These are phyloP conservation scores for Biscogniauxia marginata DNA, from an alignment of 2,329 filamentous ascomycete genomes.

Conservation along the genomic window DNA sequence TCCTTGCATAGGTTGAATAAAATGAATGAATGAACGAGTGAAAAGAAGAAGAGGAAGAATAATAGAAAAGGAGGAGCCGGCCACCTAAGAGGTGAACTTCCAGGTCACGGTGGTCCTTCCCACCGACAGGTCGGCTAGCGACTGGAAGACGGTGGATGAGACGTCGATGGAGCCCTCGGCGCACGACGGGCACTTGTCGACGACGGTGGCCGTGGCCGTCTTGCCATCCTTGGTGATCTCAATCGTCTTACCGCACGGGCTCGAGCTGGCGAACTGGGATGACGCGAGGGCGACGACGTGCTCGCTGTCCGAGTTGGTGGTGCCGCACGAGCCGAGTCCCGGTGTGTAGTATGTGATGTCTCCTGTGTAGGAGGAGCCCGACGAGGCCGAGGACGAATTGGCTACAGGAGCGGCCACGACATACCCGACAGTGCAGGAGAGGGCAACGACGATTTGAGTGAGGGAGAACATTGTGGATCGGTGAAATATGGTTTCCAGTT, in stretches of 20 bases:
- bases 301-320: constrained; percentile 23
- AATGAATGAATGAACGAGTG: not conserved
- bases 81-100: constrained; percentile 6
- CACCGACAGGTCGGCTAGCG: constrained; percentile 20
- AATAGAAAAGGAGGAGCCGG: not conserved
- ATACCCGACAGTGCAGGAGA: constrained; percentile 16
- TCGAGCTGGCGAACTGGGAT: constrained; percentile 20
- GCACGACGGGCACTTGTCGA: constrained; percentile 33
- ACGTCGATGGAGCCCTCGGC: constrained; percentile 29
- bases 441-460: constrained; percentile 18
- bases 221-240: constrained; percentile 24
- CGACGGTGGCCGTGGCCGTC: constrained; percentile 26
- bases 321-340: constrained; percentile 28
- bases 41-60: not conserved
- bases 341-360: constrained; percentile 31
- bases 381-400: not conserved
- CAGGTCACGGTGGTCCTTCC: constrained; percentile 28
- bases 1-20: not conserved
- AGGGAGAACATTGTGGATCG: constrained; percentile 25
- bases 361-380: constrained; percentile 13
- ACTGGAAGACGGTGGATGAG: constrained; percentile 29
- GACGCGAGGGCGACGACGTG: constrained; percentile 28
- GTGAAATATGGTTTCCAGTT: not conserved
- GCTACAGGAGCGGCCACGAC: constrained; percentile 9
- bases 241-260: constrained; percentile 32